Base-by-base conservation (phyloP, 2,329 filamentous ascomycete species). In the Colletotrichum ledebouriae region DNA sequence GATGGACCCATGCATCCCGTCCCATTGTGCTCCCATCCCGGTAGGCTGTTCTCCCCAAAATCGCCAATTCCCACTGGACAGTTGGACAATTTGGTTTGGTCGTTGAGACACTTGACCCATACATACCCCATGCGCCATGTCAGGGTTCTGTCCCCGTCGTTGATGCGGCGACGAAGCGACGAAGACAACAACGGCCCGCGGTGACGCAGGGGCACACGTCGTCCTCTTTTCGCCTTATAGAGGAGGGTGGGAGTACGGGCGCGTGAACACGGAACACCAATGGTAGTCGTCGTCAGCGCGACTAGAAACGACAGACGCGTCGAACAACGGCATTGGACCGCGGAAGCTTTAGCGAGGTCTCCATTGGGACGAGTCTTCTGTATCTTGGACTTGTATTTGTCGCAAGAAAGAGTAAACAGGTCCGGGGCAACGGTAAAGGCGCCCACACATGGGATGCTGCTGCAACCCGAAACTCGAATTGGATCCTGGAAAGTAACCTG, bases 91-190 rank as follows among this genome's bases (percentile, higher is more conserved):
- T 68, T 65, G 53, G 53, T 58, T 68, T 65, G 55, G 55, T 47
- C 17, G 42, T 59, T 59, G 65, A 68, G 65, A 65, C 55, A 68
- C 39, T 59, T 58, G 49, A 65, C 46, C 60, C 46, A 17, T 37
- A 42, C 46, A 17, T 37, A 42, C 29, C 64, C 60, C 53, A 64
- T 68, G 65, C 61, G 20, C 17, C 6, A 6, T 52, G 10, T 56
- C 61, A 44, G 65, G 61, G 65, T 65, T 61, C 42, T 59, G 34
- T 42, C 41, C 12, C 50, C 47, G 44, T 56, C 49, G 65, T 68
- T 68, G 65, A 65, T 68, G 60, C 61, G 61, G 65, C 60, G 65
- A 68, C 6, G 22, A 46, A 46, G 55, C 61, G 53, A 55, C 9
- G 22, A 46, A 46, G 55, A 64, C 65, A 65, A 67, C 58, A 59